Percentiles rank a stretch among this genome's conserved stretches.
Conservation (phyloP, 1,139 yeast genomes). For the Nakaseomyces uthaithaninus region DNA sequence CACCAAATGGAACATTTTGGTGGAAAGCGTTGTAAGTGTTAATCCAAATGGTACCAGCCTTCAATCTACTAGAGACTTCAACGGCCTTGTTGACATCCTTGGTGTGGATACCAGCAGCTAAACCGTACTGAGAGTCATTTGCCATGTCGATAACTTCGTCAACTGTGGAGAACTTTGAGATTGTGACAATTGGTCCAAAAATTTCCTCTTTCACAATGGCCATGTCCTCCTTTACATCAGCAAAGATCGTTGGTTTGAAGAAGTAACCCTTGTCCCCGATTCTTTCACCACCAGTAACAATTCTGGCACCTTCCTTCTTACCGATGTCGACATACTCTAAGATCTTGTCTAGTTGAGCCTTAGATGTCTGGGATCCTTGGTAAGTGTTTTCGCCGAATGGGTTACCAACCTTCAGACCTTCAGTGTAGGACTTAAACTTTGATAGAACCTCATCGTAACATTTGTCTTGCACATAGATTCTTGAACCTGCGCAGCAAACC, state of each 20-base stretch:
- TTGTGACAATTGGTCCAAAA: constrained; percentile 71
- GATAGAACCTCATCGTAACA: constrained; percentile 48
- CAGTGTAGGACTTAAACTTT: constrained; percentile 57
- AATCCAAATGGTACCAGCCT: constrained; percentile 60
- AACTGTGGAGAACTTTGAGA: constrained; percentile 53
- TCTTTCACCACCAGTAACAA: constrained; percentile 57
- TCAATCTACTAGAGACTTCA: constrained; percentile 51
- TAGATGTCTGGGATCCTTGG: constrained; percentile 63
- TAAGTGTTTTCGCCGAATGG: constrained; percentile 59
- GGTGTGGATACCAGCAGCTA: constrained; percentile 69
- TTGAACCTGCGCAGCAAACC: constrained; percentile 65
- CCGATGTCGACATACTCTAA: constrained; percentile 51
- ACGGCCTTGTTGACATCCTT: constrained; percentile 48
- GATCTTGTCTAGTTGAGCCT: constrained; percentile 50
- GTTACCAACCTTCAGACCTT: constrained; percentile 55
- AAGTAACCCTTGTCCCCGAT: constrained; percentile 55
- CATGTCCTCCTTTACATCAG: constrained; percentile 61
- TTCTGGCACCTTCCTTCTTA: constrained; percentile 51
- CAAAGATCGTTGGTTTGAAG: constrained; percentile 69
- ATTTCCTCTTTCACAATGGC: constrained; percentile 69
- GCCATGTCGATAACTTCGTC: constrained; percentile 58
- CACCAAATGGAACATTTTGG: constrained; percentile 48
- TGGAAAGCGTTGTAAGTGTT: constrained; percentile 59
- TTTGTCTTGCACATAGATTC: constrained; percentile 55
- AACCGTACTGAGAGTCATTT: constrained; percentile 58